Base-by-base conservation (phyloP, 345 rosid species). In the Boechera retrofracta region DNA sequence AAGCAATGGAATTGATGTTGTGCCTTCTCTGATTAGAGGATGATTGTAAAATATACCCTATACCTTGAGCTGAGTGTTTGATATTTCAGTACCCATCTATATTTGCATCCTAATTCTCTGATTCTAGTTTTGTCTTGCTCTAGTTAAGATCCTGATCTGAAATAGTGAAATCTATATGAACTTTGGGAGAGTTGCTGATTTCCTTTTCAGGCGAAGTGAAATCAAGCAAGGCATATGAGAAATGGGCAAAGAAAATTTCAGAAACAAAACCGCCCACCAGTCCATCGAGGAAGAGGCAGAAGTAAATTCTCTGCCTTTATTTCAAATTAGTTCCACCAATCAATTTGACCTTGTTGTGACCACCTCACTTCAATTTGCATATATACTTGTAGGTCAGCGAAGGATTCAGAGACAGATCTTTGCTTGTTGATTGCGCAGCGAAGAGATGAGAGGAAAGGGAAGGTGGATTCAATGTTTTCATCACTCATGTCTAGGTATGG, bases 391-490 rank as follows among this genome's bases (percentile, higher is more conserved):
- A 88, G 97, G 69, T 78, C 93, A 18, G 78, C 60, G 47, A 83
- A 89, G 59, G 75, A 85, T 69, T 35, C 87, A 5, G 91, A 90
- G 62, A 26, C 83, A 42, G 91, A 92, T 81, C 82, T 92, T 5
- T 67, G 71, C 57, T 77, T 87, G 16, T 49, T 84, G 51, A 87
- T 94, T 82, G 83, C 92, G 35, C 86, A 89, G 77, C 89, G 89
- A 38, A 79, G 72, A 58, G 81, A 69, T 2, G 86, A 81, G 82
- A 88, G 97, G 81, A 92, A 92, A 80, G 92, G 57, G 60, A 68
- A 51, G 55, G 84, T 92, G 75, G 91, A 90, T 73, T 88, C 98
- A 39, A 84, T 94, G 94, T 90, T 90, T 76, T 86, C 95, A 18
- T 90, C 97, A 11, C 65, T 91, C 61, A 71, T 86, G 60, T 78